Percentiles rank a stretch among this genome's conserved stretches.
Evolutionary conservation across 108 stramenopile genomes (phyloP).

Genomic region (Schizochytrium sp.): DNA sequence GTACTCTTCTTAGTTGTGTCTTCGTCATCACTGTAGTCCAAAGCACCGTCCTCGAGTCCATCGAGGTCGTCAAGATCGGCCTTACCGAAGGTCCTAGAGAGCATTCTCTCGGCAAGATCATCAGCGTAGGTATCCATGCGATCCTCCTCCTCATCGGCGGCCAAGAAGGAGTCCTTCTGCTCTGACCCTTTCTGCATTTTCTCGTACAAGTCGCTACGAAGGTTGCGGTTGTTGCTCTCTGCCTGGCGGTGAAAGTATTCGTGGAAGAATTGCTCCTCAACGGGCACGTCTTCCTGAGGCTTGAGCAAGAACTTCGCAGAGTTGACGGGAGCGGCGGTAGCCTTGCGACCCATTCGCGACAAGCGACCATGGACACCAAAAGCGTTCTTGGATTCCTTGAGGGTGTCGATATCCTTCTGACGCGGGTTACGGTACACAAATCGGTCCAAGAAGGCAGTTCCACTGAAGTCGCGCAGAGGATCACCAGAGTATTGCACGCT

Average conservation of each 20-base stretch:
- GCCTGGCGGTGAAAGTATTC: conserved; percentile 86
- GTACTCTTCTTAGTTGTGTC: conserved; percentile 21
- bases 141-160: conserved; percentile 67
- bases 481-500: conserved; percentile 88
- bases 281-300: conserved; percentile 71
- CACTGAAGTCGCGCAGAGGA: conserved; percentile 91
- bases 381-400: conserved; percentile 67
- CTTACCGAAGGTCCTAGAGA: conserved; percentile 79
- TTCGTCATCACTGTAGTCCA: conserved; percentile 65
- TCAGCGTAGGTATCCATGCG: conserved; percentile 89
- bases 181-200: conserved; percentile 68
- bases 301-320: conserved; percentile 81
- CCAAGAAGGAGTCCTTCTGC: conserved; percentile 73
- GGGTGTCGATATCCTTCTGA: conserved; percentile 64
- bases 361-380: conserved; percentile 67
- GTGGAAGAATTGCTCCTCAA: conserved; percentile 91
- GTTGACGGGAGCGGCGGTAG: conserved; percentile 80
- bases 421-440: conserved; percentile 99
- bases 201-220: conserved; percentile 81
- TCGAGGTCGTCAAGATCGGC: conserved; percentile 82
- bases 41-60: conserved; percentile 63
- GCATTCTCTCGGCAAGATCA: conserved; percentile 85
- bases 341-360: conserved; percentile 63
- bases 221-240: conserved; percentile 81
- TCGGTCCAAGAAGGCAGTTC: conserved; percentile 92